Percentiles rank a stretch among this genome's conserved stretches.
Conservation (phyloP, 2,329 filamentous ascomycete genomes). For the Metarhizium rileyi region DNA sequence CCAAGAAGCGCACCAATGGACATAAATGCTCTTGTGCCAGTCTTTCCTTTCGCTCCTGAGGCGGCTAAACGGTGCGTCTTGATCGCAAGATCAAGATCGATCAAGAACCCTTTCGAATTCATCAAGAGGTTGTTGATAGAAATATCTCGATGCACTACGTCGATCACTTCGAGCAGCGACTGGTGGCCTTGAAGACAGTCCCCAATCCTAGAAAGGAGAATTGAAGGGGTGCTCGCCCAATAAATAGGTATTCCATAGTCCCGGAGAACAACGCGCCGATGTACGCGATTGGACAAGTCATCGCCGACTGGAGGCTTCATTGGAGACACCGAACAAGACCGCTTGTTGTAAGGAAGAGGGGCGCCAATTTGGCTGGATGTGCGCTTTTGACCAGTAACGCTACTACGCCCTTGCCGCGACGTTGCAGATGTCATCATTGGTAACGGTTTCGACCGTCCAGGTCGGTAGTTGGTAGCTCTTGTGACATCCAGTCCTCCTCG, state of each 20-base stretch:
- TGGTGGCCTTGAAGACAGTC: slow-evolving; percentile 27
- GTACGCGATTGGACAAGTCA: slow-evolving; percentile 23
- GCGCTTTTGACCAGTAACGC: slow-evolving; percentile 16
- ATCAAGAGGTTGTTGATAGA: slow-evolving; percentile 37
- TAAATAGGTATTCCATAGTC: slow-evolving; percentile 33
- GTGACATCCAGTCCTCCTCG: neutral
- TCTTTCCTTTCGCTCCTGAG: slow-evolving; percentile 29
- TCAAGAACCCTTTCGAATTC: slow-evolving; percentile 33
- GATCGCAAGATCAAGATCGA: slow-evolving; percentile 29
- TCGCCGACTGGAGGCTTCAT: slow-evolving; percentile 14
- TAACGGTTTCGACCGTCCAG: neutral
- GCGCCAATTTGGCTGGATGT: slow-evolving; percentile 17
- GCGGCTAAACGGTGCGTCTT: slow-evolving; percentile 17
- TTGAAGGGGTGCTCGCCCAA: slow-evolving; percentile 25
- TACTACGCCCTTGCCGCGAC: slow-evolving; percentile 5
- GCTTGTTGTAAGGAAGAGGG: slow-evolving; percentile 20
- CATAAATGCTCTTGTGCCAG: slow-evolving; percentile 34
- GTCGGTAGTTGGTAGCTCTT: neutral
- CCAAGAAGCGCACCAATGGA: no score
- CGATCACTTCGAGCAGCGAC: slow-evolving; percentile 23
- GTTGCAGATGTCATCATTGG: no score
- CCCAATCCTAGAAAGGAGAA: slow-evolving; percentile 26
- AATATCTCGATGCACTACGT: slow-evolving; percentile 33
- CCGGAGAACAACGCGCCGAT: slow-evolving; percentile 28
- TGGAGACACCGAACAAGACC: slow-evolving; percentile 18